phyloP scores from a whole-genome alignment of 768 basidiomycete genomes.

The Boletus eberwhitei region DNA sequence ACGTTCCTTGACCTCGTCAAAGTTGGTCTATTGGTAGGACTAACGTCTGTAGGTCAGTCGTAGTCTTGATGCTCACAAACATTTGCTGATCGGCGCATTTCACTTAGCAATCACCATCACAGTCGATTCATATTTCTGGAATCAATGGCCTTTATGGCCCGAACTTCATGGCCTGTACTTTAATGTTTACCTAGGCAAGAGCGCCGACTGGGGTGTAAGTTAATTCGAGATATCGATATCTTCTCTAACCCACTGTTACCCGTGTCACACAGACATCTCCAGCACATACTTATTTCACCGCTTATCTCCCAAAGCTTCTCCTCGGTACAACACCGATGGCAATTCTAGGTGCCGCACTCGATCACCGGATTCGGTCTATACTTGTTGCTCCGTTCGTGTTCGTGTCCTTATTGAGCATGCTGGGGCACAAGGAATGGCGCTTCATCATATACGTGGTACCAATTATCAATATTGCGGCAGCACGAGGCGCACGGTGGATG shows the following conservation, averaged over 20 bases:
- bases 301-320: conserved; percentile 75
- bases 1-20: conserved; percentile 43
- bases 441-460: conserved; percentile 90
- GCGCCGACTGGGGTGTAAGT: conserved; percentile 88
- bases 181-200: conserved; percentile 85
- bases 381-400: conserved; percentile 52
- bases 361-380: conserved; percentile 49
- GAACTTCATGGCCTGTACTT: conserved; percentile 77
- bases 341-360: conserved; percentile 46
- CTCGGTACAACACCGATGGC: conserved; percentile 62
- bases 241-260: neutral
- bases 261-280: conserved; percentile 59
- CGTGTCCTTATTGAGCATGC: conserved; percentile 60
- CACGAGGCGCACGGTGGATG: conserved; percentile 61
- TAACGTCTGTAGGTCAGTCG: conserved; percentile 50
- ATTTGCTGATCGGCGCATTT: neutral
- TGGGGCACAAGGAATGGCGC: conserved; percentile 97
- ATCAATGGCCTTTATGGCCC: conserved; percentile 73
- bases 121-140: conserved; percentile 90
- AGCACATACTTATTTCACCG: conserved; percentile 57
- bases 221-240: neutral
- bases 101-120: conserved; percentile 52
- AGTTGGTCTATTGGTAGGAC: conserved; percentile 48
- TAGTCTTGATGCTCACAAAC: neutral
- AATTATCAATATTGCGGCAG: conserved; percentile 74